A percentile compares a stretch with the other conserved stretches of the same genome.
These are phyloP conservation scores for Suillus brevipes DNA, from an alignment of 768 basidiomycete genomes.

Conservation along the genomic window DNA sequence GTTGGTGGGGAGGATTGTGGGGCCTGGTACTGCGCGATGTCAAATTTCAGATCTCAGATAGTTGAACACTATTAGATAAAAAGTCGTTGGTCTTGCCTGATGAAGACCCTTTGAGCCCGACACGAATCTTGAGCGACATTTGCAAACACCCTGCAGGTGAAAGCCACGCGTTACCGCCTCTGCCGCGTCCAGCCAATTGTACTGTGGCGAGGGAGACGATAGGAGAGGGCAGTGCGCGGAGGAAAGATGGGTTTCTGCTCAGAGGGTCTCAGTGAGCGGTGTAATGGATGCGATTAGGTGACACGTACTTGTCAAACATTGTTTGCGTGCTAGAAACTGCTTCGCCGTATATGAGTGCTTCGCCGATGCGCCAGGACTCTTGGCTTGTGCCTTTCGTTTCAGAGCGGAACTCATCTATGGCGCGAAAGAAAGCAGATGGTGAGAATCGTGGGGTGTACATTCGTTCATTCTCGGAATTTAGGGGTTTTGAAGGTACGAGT, in stretches of 20 bases:
- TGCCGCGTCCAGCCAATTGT: slow-evolving; percentile 86
- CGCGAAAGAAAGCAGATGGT: slow-evolving; percentile 56
- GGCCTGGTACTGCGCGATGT: slow-evolving; percentile 3
- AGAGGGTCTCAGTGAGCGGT: background rate
- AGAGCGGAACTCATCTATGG: slow-evolving; percentile 40
- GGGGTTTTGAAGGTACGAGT: slow-evolving; percentile 51
- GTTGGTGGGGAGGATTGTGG: slow-evolving; percentile 41
- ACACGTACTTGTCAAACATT: slow-evolving; percentile 82
- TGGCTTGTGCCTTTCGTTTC: slow-evolving; percentile 23
- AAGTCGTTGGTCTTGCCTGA: slow-evolving; percentile 10
- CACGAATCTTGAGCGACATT: slow-evolving; percentile 41
- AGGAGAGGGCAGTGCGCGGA: slow-evolving; percentile 70
- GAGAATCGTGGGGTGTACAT: slow-evolving; percentile 71
- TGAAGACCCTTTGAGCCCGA: slow-evolving; percentile 18
- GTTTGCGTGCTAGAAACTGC: slow-evolving; percentile 94
- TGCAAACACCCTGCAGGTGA: slow-evolving; percentile 89
- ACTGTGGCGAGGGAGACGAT: slow-evolving; percentile 82
- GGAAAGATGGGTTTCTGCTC: slow-evolving; percentile 71
- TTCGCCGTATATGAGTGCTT: slow-evolving; percentile 82
- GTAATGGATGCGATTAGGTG: background rate
- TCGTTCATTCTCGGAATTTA: slow-evolving; percentile 41
- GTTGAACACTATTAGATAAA: background rate
- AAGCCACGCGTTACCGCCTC: slow-evolving; percentile 89
- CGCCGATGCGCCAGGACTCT: slow-evolving; percentile 62
- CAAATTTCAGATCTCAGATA: background rate